phyloP scores from a whole-genome alignment of 2,329 filamentous ascomycete species.

The Clonostachys byssicola region DNA sequence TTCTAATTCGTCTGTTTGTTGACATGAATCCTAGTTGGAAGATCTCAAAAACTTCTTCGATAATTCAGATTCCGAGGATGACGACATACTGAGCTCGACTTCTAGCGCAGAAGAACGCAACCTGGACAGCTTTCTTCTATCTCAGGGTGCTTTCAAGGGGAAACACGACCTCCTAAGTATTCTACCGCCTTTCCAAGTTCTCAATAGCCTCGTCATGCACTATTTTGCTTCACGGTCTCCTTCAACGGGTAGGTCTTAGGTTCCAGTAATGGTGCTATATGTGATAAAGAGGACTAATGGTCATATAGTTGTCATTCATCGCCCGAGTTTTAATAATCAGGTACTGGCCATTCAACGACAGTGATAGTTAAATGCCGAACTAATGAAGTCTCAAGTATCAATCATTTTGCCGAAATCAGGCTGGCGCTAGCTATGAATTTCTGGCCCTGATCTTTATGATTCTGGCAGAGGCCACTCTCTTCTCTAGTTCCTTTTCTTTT shows the following conservation, averaged over 20 bases:
- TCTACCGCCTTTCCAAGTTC: slow-evolving; percentile 38
- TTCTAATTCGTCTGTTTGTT: too few species aligned
- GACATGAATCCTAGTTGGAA: slow-evolving; percentile 41
- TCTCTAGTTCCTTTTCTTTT: slow-evolving; percentile 35
- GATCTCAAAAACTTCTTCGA: slow-evolving; percentile 56
- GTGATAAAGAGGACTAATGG: too few species aligned
- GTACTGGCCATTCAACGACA: too few species aligned
- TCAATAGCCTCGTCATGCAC: slow-evolving; percentile 44
- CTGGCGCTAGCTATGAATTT: slow-evolving; percentile 34
- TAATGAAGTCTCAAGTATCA: slow-evolving; percentile 15
- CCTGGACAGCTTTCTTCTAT: slow-evolving; percentile 37
- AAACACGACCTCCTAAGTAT: slow-evolving; percentile 41
- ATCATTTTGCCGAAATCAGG: slow-evolving; percentile 41
- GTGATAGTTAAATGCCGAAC: too few species aligned
- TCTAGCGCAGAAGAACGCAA: slow-evolving; percentile 24
- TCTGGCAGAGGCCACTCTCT: slow-evolving; percentile 35
- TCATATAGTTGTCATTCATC: slow-evolving; percentile 33
- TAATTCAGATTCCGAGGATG: slow-evolving; percentile 31
- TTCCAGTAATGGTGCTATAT: too few species aligned
- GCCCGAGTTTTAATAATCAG: slow-evolving; percentile 23
- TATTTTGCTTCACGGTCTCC: slow-evolving; percentile 51
- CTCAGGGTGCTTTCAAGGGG: slow-evolving; percentile 28
- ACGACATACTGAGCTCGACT: slow-evolving; percentile 18
- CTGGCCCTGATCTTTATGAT: slow-evolving; percentile 47
- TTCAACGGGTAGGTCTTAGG: slow-evolving; percentile 20